Base-by-base conservation (phyloP, 768 basidiomycete species). In the Clavaria fumosa region DNA sequence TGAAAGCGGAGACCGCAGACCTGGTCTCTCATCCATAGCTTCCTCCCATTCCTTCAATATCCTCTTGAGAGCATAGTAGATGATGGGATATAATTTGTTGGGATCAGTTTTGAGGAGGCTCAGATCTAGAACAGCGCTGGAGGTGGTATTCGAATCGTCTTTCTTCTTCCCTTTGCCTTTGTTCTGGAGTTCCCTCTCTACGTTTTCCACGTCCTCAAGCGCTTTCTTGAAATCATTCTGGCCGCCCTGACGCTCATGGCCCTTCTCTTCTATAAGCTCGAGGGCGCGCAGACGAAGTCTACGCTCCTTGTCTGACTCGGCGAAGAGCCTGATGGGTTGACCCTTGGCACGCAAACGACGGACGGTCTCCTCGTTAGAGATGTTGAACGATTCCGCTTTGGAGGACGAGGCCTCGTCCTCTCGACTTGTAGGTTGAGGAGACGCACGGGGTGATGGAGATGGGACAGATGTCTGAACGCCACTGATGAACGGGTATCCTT, bases 31-130 rank as follows among this genome's bases (percentile, higher is more conserved):
- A 38, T 84, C 86, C 81, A 99, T 81, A 33, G 83, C 82, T 48
- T 89, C 80, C 46, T 78, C 91, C 95, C 95, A 99, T 52, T 99
- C 95, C 49, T 89, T 89, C 36, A 97, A 64, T 4, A 78, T 80
- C 44, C 80, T 69, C 65, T 96, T 96, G 41, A 97, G 61, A 1
- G 90, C 86, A 53, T 90, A 89, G 52, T 99, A 99, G 35, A 99
- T 96, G 48, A 96, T 65, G 0, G 95, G 95, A 53, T 99, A 96
- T 20, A 97, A 62, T 57, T 85, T 95, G 63, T 93, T 85, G 5
- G 89, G 84, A 54, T 97, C 86, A 12, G 73, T 74, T 66, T 89
- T 93, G 51, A 96, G 55, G 42, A 96, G 66, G 4, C 54, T 63
- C 20, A 97, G 55, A 55, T 99, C 88, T 33, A 99, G 61, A 6